Evolutionary conservation across 331 rosid species (phyloP).

Genomic region (Quercus lobata): DNA sequence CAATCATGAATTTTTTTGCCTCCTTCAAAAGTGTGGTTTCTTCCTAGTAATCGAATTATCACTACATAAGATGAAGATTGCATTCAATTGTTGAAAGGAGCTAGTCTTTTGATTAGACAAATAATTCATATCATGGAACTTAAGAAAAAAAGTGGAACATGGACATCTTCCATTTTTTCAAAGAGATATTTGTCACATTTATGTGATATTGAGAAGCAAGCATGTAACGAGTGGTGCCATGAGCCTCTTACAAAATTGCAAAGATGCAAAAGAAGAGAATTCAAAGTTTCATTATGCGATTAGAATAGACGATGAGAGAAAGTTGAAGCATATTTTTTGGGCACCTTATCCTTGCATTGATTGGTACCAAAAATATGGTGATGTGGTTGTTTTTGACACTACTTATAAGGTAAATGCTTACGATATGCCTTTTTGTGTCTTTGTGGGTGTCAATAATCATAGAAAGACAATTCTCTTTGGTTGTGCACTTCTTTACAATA

Average conservation of each 20-base stretch:
- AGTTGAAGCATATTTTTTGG: neutral
- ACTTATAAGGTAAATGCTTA: neutral
- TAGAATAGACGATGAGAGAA: neutral
- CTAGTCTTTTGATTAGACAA: neutral
- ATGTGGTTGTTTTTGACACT: neutral
- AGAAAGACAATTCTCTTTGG: neutral
- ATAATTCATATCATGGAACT: neutral
- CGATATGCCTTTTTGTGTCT: neutral
- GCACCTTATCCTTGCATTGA: neutral
- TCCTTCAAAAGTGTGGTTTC: neutral
- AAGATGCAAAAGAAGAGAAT: neutral
- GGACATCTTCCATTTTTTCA: neutral
- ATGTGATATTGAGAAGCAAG: neutral
- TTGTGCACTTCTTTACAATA: neutral
- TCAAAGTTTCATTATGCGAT: neutral
- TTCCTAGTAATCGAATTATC: neutral
- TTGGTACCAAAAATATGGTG: neutral
- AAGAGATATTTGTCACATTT: neutral
- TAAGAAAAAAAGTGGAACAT: neutral
- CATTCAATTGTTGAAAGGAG: neutral
- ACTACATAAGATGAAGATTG: neutral
- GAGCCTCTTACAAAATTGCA: neutral
- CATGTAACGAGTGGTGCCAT: neutral
- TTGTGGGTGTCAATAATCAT: neutral
- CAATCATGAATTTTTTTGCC: neutral